A percentile compares a stretch with the other conserved stretches of the same genome.
Conservation (phyloP, 345 rosid species). For the Murraya paniculata region DNA sequence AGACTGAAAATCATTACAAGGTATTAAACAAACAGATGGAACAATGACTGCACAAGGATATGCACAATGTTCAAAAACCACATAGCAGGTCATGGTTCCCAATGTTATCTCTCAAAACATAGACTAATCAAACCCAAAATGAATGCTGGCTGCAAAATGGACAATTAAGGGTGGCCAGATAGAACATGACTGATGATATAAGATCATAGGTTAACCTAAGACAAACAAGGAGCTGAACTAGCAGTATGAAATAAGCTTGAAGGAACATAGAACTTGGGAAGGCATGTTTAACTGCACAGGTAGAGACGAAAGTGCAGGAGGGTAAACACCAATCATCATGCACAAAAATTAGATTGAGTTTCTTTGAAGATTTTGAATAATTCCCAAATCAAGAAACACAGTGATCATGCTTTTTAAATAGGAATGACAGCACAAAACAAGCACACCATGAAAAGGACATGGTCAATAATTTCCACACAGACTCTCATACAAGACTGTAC, state of each 20-base stretch:
- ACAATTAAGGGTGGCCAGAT: neutral
- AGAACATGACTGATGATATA: neutral
- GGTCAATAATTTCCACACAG: neutral
- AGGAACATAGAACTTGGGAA: neutral
- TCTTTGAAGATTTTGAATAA: neutral
- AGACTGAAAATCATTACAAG: constrained; percentile 51
- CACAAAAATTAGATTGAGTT: neutral
- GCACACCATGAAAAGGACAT: neutral
- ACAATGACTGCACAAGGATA: neutral
- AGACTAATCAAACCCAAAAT: neutral
- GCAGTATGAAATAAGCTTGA: neutral
- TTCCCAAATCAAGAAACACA: neutral
- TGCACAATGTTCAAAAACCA: neutral
- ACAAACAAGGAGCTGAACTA: constrained; percentile 1
- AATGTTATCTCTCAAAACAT: neutral
- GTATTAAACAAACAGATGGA: constrained; percentile 1
- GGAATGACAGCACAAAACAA: neutral
- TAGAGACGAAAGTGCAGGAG: neutral
- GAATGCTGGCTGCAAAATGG: neutral
- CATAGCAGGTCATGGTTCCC: neutral
- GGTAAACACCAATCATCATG: neutral
- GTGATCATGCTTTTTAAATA: neutral
- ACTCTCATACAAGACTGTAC: neutral
- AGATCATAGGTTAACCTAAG: neutral
- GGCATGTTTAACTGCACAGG: neutral